Base-by-base conservation (phyloP, 2,329 filamentous ascomycete species). In the Hypoxylon sp. region DNA sequence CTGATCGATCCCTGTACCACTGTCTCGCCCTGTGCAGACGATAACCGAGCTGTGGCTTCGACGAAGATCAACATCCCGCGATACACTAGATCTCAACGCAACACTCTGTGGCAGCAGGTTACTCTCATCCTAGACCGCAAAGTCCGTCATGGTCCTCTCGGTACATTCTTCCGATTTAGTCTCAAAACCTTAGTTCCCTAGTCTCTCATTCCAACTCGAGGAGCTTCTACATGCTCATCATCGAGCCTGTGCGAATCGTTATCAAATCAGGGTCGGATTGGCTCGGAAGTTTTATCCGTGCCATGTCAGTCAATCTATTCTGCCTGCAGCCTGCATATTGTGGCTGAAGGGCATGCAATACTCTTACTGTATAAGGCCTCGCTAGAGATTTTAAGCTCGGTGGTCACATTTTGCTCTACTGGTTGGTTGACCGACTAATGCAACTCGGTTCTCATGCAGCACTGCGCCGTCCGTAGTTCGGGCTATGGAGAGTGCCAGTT, bases 101-200 rank as follows among this genome's bases (percentile, higher is more conserved):
- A 65, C 42, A 14, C 82, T 83, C 64, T 87, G 85, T 75, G 76
- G 40, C 77, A 79, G 24, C 79, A 87, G 63, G 74, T 88, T 50
- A 80, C 78, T 54, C 74, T 86, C 5, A 77, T 80, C 3, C 84
- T 88, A 14, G 81, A 83, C 12, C 81, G 83, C 64, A 78, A 80
- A 26, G 74, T 79, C 49, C 82, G 82, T 68, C 78, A 85, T 74
- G 85, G 88, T 71, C 85, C 88, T 75, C 71, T 89, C 42, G 85
- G 86, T 87, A 80, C 56, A 80, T 67, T 38, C 28, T 52, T 24
- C 22, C 26, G 18, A 38, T 55, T 51, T 11, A 36, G 53, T 49
- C 11, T 63, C 36, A 44, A 56, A 20, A 9, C 20, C 30, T 32
- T 44, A 33, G n/a, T 42, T 6, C 30, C 36, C 53, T 28, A 14